Base-by-base conservation (phyloP, 495 filamentous ascomycete species). In the Talaromyces ruber region DNA sequence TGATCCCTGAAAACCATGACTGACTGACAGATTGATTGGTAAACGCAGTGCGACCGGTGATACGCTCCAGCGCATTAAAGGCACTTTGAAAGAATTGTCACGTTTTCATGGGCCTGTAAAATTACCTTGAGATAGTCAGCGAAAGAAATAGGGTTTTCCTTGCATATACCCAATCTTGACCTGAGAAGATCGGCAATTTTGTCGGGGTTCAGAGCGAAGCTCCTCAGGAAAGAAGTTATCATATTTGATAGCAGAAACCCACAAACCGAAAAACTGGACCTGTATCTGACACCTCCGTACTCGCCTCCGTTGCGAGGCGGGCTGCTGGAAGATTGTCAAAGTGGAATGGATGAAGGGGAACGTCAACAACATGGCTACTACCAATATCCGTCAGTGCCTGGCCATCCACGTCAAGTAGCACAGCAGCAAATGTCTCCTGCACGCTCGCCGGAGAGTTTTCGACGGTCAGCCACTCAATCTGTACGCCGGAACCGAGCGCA, bases 331-430 rank as follows among this genome's bases (percentile, higher is more conserved):
- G 66, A 71, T 69, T 71, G 68, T 63, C 70, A 77, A 64, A 71
- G 76, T 79, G 84, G 78, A 58, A 91, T 92, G 88, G 88, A 90
- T 80, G 85, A 88, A 76, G 81, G 85, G 73, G 86, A 54, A 28
- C 51, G 21, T 14, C 54, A 88, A 82, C 87, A 86, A 75, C 82
- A 88, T 81, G 87, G 88, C 68, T 77, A 82, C 72, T 79, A 83
- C 62, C 68, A 62, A 56, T 73, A 70, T 66, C 65, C 66, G 59
- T 56, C 70, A 51, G 63, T 63, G 30, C 32, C 63, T 59, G 69
- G 68, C 50, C 65, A 67, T 62, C 59, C 67, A 62, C 69, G 64
- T 60, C 65, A 66, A 51, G 63, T 68, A 16, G 59, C 58, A 59
- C 54, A 57, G 28, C 54, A 57, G 28, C 54, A 34, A 34, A 22